Conservation (phyloP, 352 stramenopile genomes). For the Phytopythium cucurbitacearum region DNA sequence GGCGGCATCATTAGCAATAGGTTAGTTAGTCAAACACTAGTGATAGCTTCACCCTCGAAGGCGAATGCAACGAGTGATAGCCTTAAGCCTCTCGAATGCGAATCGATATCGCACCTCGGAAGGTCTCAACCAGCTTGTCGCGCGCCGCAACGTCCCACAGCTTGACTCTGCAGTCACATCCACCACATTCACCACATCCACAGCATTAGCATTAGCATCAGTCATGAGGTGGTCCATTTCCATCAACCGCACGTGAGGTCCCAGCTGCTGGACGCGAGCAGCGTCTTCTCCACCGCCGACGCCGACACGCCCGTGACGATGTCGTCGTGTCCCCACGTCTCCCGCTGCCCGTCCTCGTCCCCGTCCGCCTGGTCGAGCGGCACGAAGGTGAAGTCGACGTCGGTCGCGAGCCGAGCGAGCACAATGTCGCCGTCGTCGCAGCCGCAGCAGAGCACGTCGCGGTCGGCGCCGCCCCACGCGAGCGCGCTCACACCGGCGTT, state of each 20-base stretch:
- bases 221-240: neutral
- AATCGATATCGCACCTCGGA: constrained; percentile 30
- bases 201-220: neutral
- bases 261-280: constrained; percentile 58
- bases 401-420: constrained; percentile 30
- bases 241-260: constrained; percentile 47
- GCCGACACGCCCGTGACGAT: constrained; percentile 50
- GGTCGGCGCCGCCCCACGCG: constrained; percentile 45
- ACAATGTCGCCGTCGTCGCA: constrained; percentile 76
- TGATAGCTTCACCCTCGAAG: too few species aligned
- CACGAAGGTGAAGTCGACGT: constrained; percentile 37
- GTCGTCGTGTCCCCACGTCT: constrained; percentile 56
- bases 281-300: constrained; percentile 38
- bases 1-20: constrained; percentile 1
- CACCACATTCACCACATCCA: constrained; percentile 1
- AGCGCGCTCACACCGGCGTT: constrained; percentile 43
- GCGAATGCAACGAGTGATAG: too few species aligned
- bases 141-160: constrained; percentile 61
- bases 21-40: neutral
- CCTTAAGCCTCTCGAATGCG: too few species aligned
- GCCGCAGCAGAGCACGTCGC: constrained; percentile 47
- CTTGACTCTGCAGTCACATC: constrained; percentile 41
- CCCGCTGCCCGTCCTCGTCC: constrained; percentile 2
- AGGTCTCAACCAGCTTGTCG: constrained; percentile 42
- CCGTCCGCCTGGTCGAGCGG: constrained; percentile 14